A percentile compares a stretch with the other conserved stretches of the same genome.
Evolutionary conservation across 1,284 basidiomycete species (phyloP).

Genomic region (Mrakiaceae sp.): DNA sequence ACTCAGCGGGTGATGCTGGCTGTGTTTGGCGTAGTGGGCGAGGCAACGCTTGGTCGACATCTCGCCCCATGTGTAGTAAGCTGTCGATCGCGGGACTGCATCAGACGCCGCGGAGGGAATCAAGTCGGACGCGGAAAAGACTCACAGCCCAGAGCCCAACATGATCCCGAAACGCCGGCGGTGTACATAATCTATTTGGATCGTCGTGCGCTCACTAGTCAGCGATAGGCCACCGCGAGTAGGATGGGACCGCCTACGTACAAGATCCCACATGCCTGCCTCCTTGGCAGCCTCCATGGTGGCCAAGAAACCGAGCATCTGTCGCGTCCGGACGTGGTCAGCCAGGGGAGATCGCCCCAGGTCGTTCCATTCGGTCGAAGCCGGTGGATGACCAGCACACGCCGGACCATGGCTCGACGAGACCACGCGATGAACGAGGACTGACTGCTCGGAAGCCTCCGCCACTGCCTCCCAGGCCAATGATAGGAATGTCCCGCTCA

Average conservation of each 20-base stretch:
- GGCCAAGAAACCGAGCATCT: slow-evolving; percentile 17
- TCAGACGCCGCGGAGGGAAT: no score
- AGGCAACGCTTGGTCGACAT: slow-evolving; percentile 12
- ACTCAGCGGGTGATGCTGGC: slow-evolving; percentile 14
- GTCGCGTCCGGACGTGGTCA: not conserved
- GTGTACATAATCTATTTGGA: slow-evolving; percentile 21
- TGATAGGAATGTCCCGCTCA: slow-evolving; percentile 28
- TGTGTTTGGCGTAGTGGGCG: slow-evolving; percentile 17
- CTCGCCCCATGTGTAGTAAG: slow-evolving; percentile 16
- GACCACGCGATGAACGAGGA: not conserved
- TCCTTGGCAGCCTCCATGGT: slow-evolving; percentile 23
- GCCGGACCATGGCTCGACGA: no score
- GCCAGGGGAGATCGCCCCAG: slow-evolving; percentile 21
- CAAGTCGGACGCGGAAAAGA: slow-evolving; percentile 20
- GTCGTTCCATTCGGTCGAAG: no score
- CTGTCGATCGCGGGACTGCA: not conserved
- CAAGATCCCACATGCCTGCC: slow-evolving; percentile 25
- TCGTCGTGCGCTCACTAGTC: not conserved
- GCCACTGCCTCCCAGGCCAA: slow-evolving; percentile 30
- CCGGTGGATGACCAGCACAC: no score
- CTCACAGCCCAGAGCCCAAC: slow-evolving; percentile 28
- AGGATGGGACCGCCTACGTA: not conserved
- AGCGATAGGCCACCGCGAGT: not conserved
- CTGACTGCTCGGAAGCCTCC: slow-evolving; percentile 29
- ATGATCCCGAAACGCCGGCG: slow-evolving; percentile 29